Percentiles rank a stretch among this genome's conserved stretches.
Evolutionary conservation across 1,284 basidiomycete species (phyloP).

Genomic region (Microbotryum scabiosae): DNA sequence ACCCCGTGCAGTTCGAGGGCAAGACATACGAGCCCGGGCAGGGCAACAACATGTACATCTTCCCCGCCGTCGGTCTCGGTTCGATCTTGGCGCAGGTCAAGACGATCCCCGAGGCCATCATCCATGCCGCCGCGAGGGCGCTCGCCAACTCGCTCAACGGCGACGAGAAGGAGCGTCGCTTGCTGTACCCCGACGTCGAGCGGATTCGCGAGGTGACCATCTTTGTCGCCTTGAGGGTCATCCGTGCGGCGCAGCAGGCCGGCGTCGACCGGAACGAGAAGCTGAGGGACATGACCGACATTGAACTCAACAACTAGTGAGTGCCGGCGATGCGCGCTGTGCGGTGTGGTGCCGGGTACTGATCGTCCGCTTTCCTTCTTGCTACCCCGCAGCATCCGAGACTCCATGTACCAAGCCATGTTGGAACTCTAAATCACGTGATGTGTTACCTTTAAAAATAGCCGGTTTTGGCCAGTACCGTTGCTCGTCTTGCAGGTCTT

Average conservation of each 20-base stretch:
- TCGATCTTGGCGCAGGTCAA: slow-evolving; percentile 60
- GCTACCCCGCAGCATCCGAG: too few relatives aligned
- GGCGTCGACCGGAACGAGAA: slow-evolving; percentile 29
- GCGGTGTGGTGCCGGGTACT: too few relatives aligned
- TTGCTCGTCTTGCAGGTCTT: too few relatives aligned
- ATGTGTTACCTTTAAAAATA: too few relatives aligned
- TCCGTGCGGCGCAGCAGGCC: slow-evolving; percentile 59
- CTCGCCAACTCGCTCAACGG: slow-evolving; percentile 65
- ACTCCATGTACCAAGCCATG: too few relatives aligned
- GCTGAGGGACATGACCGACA: slow-evolving; percentile 53
- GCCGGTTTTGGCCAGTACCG: too few relatives aligned
- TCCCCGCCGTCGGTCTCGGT: slow-evolving; percentile 66
- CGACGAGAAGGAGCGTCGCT: slow-evolving; percentile 49
- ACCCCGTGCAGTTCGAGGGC: slow-evolving; percentile 54
- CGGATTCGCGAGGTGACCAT: slow-evolving; percentile 72
- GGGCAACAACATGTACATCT: slow-evolving; percentile 66
- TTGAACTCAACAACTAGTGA: slow-evolving; percentile 42
- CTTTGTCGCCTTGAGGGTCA: slow-evolving; percentile 61
- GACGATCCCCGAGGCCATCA: slow-evolving; percentile 43
- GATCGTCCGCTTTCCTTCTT: too few relatives aligned
- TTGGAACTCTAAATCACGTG: too few relatives aligned
- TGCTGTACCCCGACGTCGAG: slow-evolving; percentile 39
- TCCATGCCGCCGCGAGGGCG: slow-evolving; percentile 53
- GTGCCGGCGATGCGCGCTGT: too few relatives aligned
- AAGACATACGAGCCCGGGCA: slow-evolving; percentile 69